Percentiles rank a stretch among this genome's conserved stretches.
Conservation (phyloP, 768 basidiomycete species). For the Dentipellis sp. region DNA sequence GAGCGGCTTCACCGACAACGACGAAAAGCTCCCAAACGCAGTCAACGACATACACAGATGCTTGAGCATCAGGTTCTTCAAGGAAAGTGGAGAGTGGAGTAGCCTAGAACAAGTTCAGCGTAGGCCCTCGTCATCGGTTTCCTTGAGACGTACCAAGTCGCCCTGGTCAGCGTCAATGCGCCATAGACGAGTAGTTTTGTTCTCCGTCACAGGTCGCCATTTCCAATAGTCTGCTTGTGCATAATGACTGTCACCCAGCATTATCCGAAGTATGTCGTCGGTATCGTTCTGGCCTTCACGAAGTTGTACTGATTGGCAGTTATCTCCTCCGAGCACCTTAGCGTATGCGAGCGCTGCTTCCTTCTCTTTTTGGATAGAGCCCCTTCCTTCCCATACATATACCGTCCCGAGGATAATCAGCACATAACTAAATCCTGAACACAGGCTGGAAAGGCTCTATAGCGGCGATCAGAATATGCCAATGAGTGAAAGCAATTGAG, state of each 20-base stretch:
- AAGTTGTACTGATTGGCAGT: constrained; percentile 42
- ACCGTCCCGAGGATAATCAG: constrained; percentile 57
- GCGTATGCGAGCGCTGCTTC: constrained; percentile 57
- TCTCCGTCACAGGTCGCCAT: constrained; percentile 44
- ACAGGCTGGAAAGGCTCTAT: constrained; percentile 57
- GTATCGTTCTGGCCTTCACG: constrained; percentile 54
- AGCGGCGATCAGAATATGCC: neutral
- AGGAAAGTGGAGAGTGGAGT: constrained; percentile 33
- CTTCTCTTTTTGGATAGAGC: constrained; percentile 51
- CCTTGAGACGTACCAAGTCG: constrained; percentile 8
- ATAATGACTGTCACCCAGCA: constrained; percentile 66
- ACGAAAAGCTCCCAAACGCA: constrained; percentile 78
- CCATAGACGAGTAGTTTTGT: constrained; percentile 49
- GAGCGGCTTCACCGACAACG: constrained; percentile 58
- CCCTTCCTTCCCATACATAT: constrained; percentile 79
- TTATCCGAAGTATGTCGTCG: constrained; percentile 84
- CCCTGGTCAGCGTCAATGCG: constrained; percentile 33
- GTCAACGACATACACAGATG: constrained; percentile 57
- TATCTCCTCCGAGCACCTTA: constrained; percentile 30
- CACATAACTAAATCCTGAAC: constrained; percentile 82
- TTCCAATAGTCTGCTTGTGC: constrained; percentile 79
- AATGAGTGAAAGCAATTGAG: neutral
- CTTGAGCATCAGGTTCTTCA: constrained; percentile 27
- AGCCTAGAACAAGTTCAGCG: constrained; percentile 30
- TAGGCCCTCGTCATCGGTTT: neutral